phyloP scores from a whole-genome alignment of 78 protist genomes.

The Goniomonas avonlea region DNA sequence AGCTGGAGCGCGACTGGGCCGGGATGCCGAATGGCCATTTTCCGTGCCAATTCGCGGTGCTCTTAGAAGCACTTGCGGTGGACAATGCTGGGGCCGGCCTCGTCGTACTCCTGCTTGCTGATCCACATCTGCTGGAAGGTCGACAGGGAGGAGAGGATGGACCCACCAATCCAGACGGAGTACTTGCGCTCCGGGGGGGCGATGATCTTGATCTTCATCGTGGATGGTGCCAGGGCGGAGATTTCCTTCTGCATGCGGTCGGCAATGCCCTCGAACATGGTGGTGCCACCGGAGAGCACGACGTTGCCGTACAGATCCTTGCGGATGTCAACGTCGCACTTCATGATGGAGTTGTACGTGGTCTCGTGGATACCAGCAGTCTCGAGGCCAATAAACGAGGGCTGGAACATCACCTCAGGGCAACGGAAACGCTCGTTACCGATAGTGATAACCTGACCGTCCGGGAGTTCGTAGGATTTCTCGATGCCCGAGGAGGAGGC shows the following conservation, averaged over 20 bases:
- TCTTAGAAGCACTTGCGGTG: slow-evolving; percentile 61
- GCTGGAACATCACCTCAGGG: slow-evolving; percentile 90
- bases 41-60: too few relatives aligned
- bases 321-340: slow-evolving; percentile 86
- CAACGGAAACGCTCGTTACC: slow-evolving; percentile 83
- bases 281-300: slow-evolving; percentile 87
- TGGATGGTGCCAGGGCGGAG: slow-evolving; percentile 46
- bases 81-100: slow-evolving; percentile 65
- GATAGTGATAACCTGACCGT: slow-evolving; percentile 75
- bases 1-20: too few relatives aligned
- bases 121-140: slow-evolving; percentile 81
- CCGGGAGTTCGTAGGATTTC: slow-evolving; percentile 71
- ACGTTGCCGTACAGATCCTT: slow-evolving; percentile 80
- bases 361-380: slow-evolving; percentile 78
- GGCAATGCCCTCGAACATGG: slow-evolving; percentile 84
- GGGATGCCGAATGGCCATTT: too few relatives aligned
- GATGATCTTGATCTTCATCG: slow-evolving; percentile 52
- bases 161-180: slow-evolving; percentile 80
- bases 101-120: slow-evolving; percentile 67
- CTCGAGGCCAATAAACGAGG: slow-evolving; percentile 76
- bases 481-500: slow-evolving; percentile 54
- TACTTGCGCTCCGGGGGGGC: slow-evolving; percentile 72
- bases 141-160: slow-evolving; percentile 74
- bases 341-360: slow-evolving; percentile 61
- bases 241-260: slow-evolving; percentile 57